A percentile compares a stretch with the other conserved stretches of the same genome.
phyloP scores from a whole-genome alignment of 2,329 filamentous ascomycete species.

The Fusarium napiforme region DNA sequence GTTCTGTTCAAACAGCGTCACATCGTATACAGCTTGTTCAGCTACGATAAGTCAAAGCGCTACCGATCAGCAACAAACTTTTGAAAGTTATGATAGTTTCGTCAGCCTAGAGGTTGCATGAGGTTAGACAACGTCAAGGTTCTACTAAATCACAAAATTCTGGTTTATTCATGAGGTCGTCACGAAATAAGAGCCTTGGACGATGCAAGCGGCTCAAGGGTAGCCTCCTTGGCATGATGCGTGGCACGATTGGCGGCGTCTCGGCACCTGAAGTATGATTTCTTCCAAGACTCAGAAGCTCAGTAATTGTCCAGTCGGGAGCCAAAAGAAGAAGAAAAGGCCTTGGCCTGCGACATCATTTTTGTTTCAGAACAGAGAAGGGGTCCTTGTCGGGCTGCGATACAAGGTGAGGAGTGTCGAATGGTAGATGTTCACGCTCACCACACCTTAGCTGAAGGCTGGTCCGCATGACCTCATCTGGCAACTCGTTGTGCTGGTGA shows the following conservation, averaged over 20 bases:
- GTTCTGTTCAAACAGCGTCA: neutral
- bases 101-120: slow-evolving; percentile 7
- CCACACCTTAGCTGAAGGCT: slow-evolving; percentile 25
- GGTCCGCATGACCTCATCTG: slow-evolving; percentile 43
- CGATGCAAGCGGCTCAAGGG: slow-evolving; percentile 34
- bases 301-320: slow-evolving; percentile 20
- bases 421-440: slow-evolving; percentile 23
- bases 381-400: slow-evolving; percentile 4
- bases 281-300: neutral
- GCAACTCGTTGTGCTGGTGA: slow-evolving; percentile 23
- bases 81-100: slow-evolving; percentile 3
- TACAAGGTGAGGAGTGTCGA: slow-evolving; percentile 16
- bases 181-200: slow-evolving; percentile 24
- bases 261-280: slow-evolving; percentile 11
- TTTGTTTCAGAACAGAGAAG: slow-evolving; percentile 35
- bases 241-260: slow-evolving; percentile 10
- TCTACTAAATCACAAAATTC: neutral
- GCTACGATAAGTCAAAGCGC: neutral
- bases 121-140: neutral
- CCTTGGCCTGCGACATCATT: slow-evolving; percentile 36
- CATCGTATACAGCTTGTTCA: neutral
- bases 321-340: neutral
- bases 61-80: slow-evolving; percentile 7
- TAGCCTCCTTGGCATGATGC: slow-evolving; percentile 20
- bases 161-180: neutral